A percentile compares a stretch with the other conserved stretches of the same genome.
phyloP scores from a whole-genome alignment of 1,139 yeast species.

The Pichia sp. region DNA sequence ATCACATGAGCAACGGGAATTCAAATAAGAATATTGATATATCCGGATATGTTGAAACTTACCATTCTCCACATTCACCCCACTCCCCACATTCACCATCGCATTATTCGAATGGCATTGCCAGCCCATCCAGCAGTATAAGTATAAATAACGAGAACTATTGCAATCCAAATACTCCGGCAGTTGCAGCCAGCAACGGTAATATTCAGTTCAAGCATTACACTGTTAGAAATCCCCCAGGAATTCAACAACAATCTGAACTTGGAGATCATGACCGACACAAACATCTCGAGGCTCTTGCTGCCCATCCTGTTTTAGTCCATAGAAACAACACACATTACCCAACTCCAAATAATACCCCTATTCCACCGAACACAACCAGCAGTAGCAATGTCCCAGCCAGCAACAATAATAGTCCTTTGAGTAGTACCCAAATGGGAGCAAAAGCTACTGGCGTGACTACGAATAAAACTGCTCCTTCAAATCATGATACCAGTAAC shows the following conservation, averaged over 20 bases:
- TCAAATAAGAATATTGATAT: neutral
- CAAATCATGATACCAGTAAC: conserved; percentile 13
- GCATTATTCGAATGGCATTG: conserved; percentile 3
- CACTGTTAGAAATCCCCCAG: conserved; percentile 14
- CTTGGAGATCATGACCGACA: neutral
- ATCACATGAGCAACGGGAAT: neutral
- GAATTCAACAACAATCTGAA: conserved; percentile 2
- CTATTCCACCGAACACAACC: conserved; percentile 17
- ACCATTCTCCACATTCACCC: conserved; percentile 5
- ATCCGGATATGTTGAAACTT: neutral
- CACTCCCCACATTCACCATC: conserved; percentile 5
- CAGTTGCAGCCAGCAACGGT: neutral
- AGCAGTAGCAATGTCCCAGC: conserved; percentile 7
- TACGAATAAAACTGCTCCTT: conserved; percentile 10
- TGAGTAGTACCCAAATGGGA: neutral
- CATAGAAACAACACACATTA: conserved; percentile 12
- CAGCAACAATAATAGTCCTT: neutral
- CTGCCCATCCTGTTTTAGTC: neutral
- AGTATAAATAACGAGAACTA: neutral
- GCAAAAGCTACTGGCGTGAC: neutral
- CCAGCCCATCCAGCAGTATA: conserved; percentile 1
- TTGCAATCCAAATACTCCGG: neutral
- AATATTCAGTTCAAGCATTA: conserved; percentile 14
- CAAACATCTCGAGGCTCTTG: neutral
- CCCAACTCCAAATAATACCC: conserved; percentile 31